Base-by-base conservation (phyloP, 352 stramenopile genomes). In the Saprolegnia parasitica region DNA sequence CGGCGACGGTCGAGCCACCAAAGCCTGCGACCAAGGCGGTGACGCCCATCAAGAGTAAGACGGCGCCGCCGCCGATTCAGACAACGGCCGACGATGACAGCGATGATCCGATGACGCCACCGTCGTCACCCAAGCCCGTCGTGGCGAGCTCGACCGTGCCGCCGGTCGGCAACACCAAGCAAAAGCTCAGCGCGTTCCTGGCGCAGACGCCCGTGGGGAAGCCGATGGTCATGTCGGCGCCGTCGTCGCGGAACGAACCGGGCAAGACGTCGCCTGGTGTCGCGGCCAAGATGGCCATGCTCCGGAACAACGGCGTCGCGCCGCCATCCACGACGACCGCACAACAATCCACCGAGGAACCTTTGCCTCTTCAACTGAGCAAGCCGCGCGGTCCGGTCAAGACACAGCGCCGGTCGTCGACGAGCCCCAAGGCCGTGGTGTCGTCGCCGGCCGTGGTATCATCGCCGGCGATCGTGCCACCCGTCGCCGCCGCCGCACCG, bases 341-440 rank as follows among this genome's bases (percentile, higher is more conserved):
- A 18, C 20, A 24, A 29, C 52, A 20, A n/a, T 9, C n/a, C 52
- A 8, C 26, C 56, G 8, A n/a, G n/a, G 24, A 35, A 16, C 32
- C 56, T 2, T n/a, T 64, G 9, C 21, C 5, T 3, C 15, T 55
- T 15, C 58, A 67, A 5, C 21, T 67, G 35, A 40, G 42, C 35
- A 70, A 70, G 29, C 63, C 63, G n/a, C 45, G 47, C 1, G 63
- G 63, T 1, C 63, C 63, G 0, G 29, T 32, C 18, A 70, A 70
- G 37, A 70, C 18, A 3, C 42, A 49, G 42, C 42, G 42, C 42
- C 42, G 42, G 0, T 54, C n/a, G 21, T 35, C 63, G 29, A 10
- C 45, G n/a, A 63, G 32, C 35, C 50, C 54, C 42, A 35, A 61
- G 15, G 15, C 47, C 35, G 20, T 37, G 6, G 18, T 9, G 16